Evolutionary conservation across 768 basidiomycete species (phyloP), one percentile per base, ranked within the genome.

Genomic region (Atractiella rhizophila): DNA sequence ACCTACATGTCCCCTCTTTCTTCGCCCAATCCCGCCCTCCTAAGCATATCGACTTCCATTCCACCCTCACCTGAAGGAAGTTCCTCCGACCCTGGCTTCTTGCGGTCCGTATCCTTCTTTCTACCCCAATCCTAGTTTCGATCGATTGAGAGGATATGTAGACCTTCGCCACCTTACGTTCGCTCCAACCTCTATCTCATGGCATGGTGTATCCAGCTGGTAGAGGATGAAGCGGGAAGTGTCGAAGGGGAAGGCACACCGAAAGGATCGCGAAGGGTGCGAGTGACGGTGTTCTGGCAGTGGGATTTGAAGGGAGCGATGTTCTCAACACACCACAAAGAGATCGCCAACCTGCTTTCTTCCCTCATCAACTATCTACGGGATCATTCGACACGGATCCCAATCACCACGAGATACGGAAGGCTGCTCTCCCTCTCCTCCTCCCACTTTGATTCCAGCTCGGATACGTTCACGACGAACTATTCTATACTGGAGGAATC

Each of bases 1-100:
- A 71, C 79, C 28, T 73, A 78, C 53, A 67, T 73, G 48, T 81
- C 91, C 56, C 57, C 74, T 23, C 5, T 25, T 40, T 23, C 18
- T 35, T 21, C 37, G 29, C 18, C 42, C 40, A 11, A 15, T 28
- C 11, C 36, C 36, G 16, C 18, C 37, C n/a, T 24, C 26, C 1
- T 28, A 28, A 5, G n/a, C 29, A 11, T 13, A 32, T 12, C 10
- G n/a, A n/a, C n/a, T n/a, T n/a, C n/a, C n/a, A n/a, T n/a, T n/a
- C n/a, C n/a, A n/a, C n/a, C n/a, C n/a, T n/a, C 29, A 30, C 29
- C n/a, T 16, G 29, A 11, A 30, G 43, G 39, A 27, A 25, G 46
- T 15, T 34, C 42, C 2, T 28, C 46, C 30, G 54, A 55, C 36
- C 54, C 54, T 1, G 35, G 50, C 4, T 55, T 49, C 45, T 43